Percentiles rank a stretch among this genome's conserved stretches.
phyloP scores from a whole-genome alignment of 352 stramenopile genomes.

The Lagenidium sp. region DNA sequence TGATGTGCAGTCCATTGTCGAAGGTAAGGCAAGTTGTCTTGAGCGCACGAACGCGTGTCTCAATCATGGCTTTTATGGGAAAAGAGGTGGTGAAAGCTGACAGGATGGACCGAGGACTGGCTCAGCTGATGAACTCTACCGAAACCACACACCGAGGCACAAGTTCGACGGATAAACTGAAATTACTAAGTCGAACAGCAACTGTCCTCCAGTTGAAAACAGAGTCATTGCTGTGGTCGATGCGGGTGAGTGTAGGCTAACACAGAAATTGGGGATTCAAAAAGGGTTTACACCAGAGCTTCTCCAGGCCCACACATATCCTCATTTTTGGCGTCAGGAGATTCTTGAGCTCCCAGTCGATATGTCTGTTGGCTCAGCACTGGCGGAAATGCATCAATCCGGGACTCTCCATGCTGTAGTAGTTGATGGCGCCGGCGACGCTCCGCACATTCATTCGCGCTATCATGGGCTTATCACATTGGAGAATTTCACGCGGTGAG shows the following conservation, averaged over 20 bases:
- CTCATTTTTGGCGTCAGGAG: slow-evolving; percentile 33
- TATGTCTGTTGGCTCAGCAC: slow-evolving; percentile 19
- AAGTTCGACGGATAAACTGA: too few relatives aligned
- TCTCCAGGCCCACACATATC: slow-evolving; percentile 26
- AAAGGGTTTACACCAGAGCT: neutral
- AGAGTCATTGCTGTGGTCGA: slow-evolving; percentile 12
- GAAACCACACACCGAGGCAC: too few relatives aligned
- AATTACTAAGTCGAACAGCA: slow-evolving; percentile 10
- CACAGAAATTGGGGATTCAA: too few relatives aligned
- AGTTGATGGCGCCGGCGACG: slow-evolving; percentile 7
- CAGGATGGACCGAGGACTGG: too few relatives aligned
- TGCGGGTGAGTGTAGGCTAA: slow-evolving; percentile 6
- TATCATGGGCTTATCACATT: slow-evolving; percentile 24
- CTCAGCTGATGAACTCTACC: too few relatives aligned
- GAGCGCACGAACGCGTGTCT: neutral
- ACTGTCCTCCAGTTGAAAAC: slow-evolving; percentile 9
- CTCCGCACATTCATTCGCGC: too few relatives aligned
- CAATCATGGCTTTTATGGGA: too few relatives aligned
- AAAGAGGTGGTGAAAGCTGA: too few relatives aligned
- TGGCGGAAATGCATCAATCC: slow-evolving; percentile 21
- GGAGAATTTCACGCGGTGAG: slow-evolving; percentile 33
- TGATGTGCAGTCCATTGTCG: slow-evolving; percentile 29
- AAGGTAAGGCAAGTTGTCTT: slow-evolving; percentile 19
- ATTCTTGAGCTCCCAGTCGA: slow-evolving; percentile 17
- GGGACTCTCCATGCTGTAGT: slow-evolving; percentile 13